Base-by-base conservation (phyloP, 2,329 filamentous ascomycete genomes). In the Calycina herbarum region DNA sequence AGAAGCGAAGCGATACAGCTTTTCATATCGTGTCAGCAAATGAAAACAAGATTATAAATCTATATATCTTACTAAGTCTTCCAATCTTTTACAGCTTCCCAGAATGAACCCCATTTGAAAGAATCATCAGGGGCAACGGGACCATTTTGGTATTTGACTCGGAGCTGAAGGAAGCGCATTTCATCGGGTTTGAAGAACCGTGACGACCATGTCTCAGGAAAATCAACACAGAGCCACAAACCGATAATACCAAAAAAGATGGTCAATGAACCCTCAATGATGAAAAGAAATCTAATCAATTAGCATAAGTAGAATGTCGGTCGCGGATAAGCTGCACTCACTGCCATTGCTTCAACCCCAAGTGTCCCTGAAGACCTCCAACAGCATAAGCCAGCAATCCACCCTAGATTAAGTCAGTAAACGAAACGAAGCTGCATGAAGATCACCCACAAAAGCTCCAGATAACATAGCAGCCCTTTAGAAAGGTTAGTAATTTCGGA, bases 71-170 rank as follows among this genome's bases (percentile, higher is more conserved):
- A 63, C 51, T 78, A 79, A 2, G 79, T 75, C 62, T 80, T 77
- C 78, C 78, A 79, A 64, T 79, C 78, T 5, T 72, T 75, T 3
- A 79, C 62, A 11, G 78, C 77, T 15, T 72, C 70, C 3, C 71
- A 61, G 17, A 75, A 64, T 1, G 69, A 68, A n/a, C 65, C 54
- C 70, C 71, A 73, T 42, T 70, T 69, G 48, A 76, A 69, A 20
- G 64, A 61, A 31, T 71, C 63, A 48, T 72, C 57, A 1, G 65
- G 61, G 29, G 66, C 63, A 20, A 56, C 57, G 13, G 57, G 56
- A 5, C 54, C 61, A 62, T 57, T 60, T 48, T 40, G 64, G 13
- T 56, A 63, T 51, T 59, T 66, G 24, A 62, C 68, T 66, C 24
- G 70, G 48, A 13, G 72, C 69, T 51, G 72, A 15, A 76, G 68